Percentiles rank a stretch among this genome's conserved stretches.
These are phyloP conservation scores for Lachancea waltii DNA, from an alignment of 805 yeast species.

Conservation along the genomic window DNA sequence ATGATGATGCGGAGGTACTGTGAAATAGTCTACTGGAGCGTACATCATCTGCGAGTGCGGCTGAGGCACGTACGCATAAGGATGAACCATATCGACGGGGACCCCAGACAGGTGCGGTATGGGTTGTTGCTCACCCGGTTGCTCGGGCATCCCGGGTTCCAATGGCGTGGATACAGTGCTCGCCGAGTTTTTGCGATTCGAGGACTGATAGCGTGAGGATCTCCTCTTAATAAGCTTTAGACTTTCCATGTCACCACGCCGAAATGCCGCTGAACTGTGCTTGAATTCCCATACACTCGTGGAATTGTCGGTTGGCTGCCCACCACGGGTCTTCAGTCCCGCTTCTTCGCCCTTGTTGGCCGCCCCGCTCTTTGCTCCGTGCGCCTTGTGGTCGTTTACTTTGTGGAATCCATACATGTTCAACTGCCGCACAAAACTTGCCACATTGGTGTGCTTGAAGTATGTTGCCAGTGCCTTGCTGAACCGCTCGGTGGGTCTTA, in stretches of 20 bases:
- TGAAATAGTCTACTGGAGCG: conserved; percentile 4
- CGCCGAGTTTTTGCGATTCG: conserved; percentile 13
- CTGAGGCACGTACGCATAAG: conserved; percentile 1
- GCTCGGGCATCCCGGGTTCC: conserved; percentile 2
- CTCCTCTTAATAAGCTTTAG: conserved; percentile 74
- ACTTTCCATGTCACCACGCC: conserved; percentile 72
- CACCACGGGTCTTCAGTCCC: not conserved
- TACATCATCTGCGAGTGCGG: not conserved
- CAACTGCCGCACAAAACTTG: conserved; percentile 86
- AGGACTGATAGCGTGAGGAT: conserved; percentile 38
- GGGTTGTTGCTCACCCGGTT: conserved; percentile 1
- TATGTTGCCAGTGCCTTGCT: conserved; percentile 59
- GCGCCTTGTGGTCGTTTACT: conserved; percentile 32
- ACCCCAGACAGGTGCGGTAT: not conserved
- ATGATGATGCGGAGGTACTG: conserved; percentile 11
- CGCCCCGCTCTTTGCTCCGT: not conserved
- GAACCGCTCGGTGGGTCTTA: conserved; percentile 84
- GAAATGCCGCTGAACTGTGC: conserved; percentile 72
- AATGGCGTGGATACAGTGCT: conserved; percentile 7
- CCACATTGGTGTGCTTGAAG: conserved; percentile 91
- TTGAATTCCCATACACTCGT: conserved; percentile 73
- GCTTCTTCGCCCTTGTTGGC: conserved; percentile 9
- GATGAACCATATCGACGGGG: not conserved
- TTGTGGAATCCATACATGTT: conserved; percentile 88
- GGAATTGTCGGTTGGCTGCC: conserved; percentile 11